These are phyloP conservation scores for Pyrrhoderma noxium DNA, from an alignment of 1,284 basidiomycete species.

Conservation along the genomic window DNA sequence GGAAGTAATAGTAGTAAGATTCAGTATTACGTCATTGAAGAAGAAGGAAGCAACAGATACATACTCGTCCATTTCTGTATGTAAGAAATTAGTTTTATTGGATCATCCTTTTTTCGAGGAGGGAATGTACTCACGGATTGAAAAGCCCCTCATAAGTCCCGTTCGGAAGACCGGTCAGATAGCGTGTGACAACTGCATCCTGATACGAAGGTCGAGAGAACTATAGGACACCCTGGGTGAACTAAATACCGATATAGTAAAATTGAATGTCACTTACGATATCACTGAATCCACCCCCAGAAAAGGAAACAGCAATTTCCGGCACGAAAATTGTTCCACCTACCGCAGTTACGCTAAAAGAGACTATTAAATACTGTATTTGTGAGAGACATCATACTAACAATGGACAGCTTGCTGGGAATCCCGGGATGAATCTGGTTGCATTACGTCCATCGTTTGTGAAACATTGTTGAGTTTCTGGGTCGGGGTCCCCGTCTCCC, in stretches of 20 bases:
- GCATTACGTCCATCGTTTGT: constrained; percentile 51
- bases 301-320: constrained; percentile 48
- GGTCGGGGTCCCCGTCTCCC: constrained; percentile 46
- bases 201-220: constrained; percentile 54
- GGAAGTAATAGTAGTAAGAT: too few species aligned
- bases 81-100: neutral
- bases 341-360: constrained; percentile 39
- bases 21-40: neutral
- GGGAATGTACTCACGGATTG: constrained; percentile 31
- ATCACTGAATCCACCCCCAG: constrained; percentile 66
- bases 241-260: neutral
- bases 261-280: constrained; percentile 30
- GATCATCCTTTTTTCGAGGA: too few species aligned
- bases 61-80: constrained; percentile 15
- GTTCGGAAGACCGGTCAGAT: constrained; percentile 37
- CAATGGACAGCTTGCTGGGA: constrained; percentile 51
- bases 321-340: constrained; percentile 51
- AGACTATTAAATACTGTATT: neutral
- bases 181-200: constrained; percentile 33
- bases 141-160: constrained; percentile 50
- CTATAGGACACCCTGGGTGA: constrained; percentile 25
- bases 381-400: constrained; percentile 15
- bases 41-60: neutral
- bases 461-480: constrained; percentile 44
- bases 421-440: constrained; percentile 50